Base-by-base conservation (phyloP, 106 monocot species). In the Amphibolis antarctica region DNA sequence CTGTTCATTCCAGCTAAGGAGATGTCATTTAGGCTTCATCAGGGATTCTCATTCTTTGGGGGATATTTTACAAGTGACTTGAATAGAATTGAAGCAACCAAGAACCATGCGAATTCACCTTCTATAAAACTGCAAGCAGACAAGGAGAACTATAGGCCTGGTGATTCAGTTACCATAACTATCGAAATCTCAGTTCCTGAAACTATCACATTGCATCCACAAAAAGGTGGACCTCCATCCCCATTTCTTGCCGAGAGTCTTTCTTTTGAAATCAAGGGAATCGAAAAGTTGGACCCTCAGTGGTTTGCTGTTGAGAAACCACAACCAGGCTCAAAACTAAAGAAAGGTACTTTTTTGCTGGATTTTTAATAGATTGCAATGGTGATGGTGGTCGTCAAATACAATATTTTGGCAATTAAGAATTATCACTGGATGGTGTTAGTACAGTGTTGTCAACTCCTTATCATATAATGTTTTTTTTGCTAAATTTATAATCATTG, bases 211-310 rank as follows among this genome's bases (percentile, higher is more conserved):
- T 15, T 20, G 20, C 20, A 76, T 4, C 77, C 51, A 12, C 50
- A 28, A 24, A 3, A 63, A n/a, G 53, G 42, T 23, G 70, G 78
- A 21, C 58, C 44, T 29, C 9, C 15, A 17, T 49, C 66, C 17
- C 64, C 90, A 5, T 65, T 99, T n/a, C 65, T 99, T 68, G 27
- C 92, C 1, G 85, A 92, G 61, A 79, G 51, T 28, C 65, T 99
- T 57, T 49, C 69, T 0, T 85, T 92, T 69, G 98, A 99, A 62
- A 68, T 99, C 28, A 91, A 87, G 75, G 98, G 98, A 30, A 64
- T 99, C 3, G 88, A 92, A 77, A 99, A 85, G 77, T 53, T 91
- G 80, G 98, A 99, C 48, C 36, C 62, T 5, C 98, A 91, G 59
- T 99, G 91, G 98, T 91, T 91, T 61, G 71, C 77, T 30, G 70